Evolutionary conservation across 352 stramenopile genomes (phyloP).

Genomic region (Globisporangium polare): DNA sequence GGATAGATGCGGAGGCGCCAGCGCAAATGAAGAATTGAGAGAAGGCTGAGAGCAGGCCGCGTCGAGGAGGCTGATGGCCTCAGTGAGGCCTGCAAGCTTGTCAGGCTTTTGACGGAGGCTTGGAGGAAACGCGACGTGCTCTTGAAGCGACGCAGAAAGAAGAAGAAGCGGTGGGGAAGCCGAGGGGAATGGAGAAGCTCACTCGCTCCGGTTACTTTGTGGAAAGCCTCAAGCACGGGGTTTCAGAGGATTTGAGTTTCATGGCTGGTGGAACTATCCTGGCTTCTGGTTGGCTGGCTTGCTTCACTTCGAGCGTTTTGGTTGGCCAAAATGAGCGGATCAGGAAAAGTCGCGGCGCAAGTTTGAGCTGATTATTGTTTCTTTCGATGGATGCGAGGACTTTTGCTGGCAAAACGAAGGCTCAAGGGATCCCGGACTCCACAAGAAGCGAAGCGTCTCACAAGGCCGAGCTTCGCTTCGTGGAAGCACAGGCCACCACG

Average conservation of each 20-base stretch:
- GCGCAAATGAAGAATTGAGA: conserved; percentile 9
- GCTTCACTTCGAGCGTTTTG: too few species aligned
- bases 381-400: too few species aligned
- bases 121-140: not conserved
- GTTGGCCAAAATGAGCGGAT: too few species aligned
- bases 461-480: too few species aligned
- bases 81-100: not conserved
- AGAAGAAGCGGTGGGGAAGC: not conserved
- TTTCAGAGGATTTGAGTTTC: not conserved
- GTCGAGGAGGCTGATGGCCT: not conserved
- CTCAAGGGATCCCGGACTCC: too few species aligned
- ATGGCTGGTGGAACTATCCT: conserved; percentile 1
- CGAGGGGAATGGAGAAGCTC: not conserved
- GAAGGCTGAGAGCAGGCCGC: not conserved
- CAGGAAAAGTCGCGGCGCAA: too few species aligned
- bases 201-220: not conserved
- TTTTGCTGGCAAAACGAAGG: too few species aligned
- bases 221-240: not conserved
- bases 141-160: not conserved
- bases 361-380: too few species aligned
- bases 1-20: not conserved
- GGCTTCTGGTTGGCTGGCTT: not conserved
- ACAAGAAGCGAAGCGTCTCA: too few species aligned
- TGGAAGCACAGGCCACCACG: too few species aligned
- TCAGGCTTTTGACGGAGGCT: not conserved